These are phyloP conservation scores for Tuber melanosporum DNA, from an alignment of 495 filamentous ascomycete genomes.

Conservation along the genomic window DNA sequence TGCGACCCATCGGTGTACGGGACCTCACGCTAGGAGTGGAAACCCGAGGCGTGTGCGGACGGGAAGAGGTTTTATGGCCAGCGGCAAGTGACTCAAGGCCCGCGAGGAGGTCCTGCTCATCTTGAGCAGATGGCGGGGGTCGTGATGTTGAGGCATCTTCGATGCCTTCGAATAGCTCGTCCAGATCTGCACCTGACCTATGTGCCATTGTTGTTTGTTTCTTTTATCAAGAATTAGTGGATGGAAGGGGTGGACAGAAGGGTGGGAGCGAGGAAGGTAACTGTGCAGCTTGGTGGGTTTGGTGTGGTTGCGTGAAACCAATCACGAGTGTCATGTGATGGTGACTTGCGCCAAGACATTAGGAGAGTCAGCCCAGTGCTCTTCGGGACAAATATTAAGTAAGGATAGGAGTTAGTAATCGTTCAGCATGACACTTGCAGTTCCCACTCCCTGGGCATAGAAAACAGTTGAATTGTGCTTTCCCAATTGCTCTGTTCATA, in stretches of 20 bases:
- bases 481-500: not conserved
- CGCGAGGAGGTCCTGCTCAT: conserved; percentile 65
- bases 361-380: not conserved
- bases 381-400: not conserved
- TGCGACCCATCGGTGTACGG: conserved; percentile 35
- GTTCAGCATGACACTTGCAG: not conserved
- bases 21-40: conserved; percentile 31
- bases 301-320: not conserved
- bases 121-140: conserved; percentile 44
- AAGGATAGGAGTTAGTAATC: not conserved
- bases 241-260: not conserved
- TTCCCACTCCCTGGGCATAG: not conserved
- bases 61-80: conserved; percentile 55
- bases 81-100: conserved; percentile 74
- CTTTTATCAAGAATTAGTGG: not conserved
- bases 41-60: conserved; percentile 76
- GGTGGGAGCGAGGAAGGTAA: not conserved
- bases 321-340: not conserved
- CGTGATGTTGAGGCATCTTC: conserved; percentile 46
- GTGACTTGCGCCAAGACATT: not conserved
- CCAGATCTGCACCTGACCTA: conserved; percentile 64
- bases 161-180: conserved; percentile 73
- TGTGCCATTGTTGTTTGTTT: conserved; percentile 19
- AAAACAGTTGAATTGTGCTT: not conserved
- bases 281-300: not conserved